Percentiles rank a stretch among this genome's conserved stretches.
Conservation (phyloP, 345 rosid species). For the Syzygium aqueum region DNA sequence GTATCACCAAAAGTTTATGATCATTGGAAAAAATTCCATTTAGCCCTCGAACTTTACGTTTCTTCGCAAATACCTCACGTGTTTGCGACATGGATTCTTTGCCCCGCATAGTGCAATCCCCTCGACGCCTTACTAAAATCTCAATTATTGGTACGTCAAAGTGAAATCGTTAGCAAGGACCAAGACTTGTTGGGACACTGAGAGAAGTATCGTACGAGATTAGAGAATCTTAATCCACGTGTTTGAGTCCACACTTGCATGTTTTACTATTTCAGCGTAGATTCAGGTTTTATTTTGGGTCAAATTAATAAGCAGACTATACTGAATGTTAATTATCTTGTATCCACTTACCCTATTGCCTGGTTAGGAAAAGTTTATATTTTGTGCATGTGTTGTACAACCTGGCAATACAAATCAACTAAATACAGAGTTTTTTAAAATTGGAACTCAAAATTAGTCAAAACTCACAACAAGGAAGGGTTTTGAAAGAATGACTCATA, state of each 20-base stretch:
- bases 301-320: background rate
- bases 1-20: background rate
- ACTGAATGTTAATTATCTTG: background rate
- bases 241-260: background rate
- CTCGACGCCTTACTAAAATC: background rate
- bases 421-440: background rate
- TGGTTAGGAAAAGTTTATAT: background rate
- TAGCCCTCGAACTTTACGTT: background rate
- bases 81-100: background rate
- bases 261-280: background rate
- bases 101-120: background rate
- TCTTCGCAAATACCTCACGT: background rate
- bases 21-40: background rate
- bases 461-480: background rate
- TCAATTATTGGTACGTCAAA: background rate
- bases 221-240: too few species aligned
- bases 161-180: background rate
- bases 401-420: background rate
- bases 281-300: background rate
- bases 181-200: background rate
- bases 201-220: background rate
- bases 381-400: background rate
- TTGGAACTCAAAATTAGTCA: background rate
- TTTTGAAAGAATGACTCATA: background rate
- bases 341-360: background rate